A percentile compares a stretch with the other conserved stretches of the same genome.
Conservation (phyloP, 495 filamentous ascomycete species). For the Talaromyces proteolyticus region DNA sequence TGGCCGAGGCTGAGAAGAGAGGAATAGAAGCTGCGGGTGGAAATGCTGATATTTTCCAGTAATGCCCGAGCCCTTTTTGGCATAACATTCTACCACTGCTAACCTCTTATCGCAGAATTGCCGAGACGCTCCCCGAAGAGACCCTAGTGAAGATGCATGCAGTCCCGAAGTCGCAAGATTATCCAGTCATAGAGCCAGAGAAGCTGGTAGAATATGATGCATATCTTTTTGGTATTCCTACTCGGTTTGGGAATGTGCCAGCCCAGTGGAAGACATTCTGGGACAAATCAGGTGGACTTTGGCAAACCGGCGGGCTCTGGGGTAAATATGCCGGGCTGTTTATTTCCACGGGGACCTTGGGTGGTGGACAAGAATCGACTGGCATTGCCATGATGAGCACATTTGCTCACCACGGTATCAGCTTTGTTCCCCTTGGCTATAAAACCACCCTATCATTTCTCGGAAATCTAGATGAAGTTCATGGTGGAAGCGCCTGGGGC, state of each 20-base stretch:
- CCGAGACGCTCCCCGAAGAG: slow-evolving; percentile 80
- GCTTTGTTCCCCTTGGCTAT: slow-evolving; percentile 94
- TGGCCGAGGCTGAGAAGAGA: slow-evolving; percentile 85
- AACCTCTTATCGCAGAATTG: slow-evolving; percentile 44
- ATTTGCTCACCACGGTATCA: slow-evolving; percentile 86
- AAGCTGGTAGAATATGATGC: slow-evolving; percentile 73
- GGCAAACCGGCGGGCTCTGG: slow-evolving; percentile 68
- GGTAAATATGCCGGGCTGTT: slow-evolving; percentile 94
- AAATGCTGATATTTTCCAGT: slow-evolving; percentile 75
- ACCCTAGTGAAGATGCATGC: slow-evolving; percentile 87
- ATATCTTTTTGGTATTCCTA: slow-evolving; percentile 93
- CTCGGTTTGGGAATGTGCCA: slow-evolving; percentile 96
- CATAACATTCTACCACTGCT: neutral
- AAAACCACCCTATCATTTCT: slow-evolving; percentile 67
- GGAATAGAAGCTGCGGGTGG: slow-evolving; percentile 89
- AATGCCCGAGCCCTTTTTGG: slow-evolving; percentile 16
- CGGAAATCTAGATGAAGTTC: slow-evolving; percentile 65
- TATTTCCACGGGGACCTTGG: slow-evolving; percentile 71
- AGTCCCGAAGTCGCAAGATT: slow-evolving; percentile 62
- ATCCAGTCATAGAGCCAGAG: slow-evolving; percentile 61
- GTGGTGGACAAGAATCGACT: slow-evolving; percentile 93
- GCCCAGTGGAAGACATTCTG: slow-evolving; percentile 93
- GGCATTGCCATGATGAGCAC: slow-evolving; percentile 79
- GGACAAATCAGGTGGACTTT: slow-evolving; percentile 74
- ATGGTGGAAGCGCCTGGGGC: slow-evolving; percentile 87